Base-by-base conservation (phyloP, 2,329 filamentous ascomycete genomes). In the Elsinoe fawcettii region DNA sequence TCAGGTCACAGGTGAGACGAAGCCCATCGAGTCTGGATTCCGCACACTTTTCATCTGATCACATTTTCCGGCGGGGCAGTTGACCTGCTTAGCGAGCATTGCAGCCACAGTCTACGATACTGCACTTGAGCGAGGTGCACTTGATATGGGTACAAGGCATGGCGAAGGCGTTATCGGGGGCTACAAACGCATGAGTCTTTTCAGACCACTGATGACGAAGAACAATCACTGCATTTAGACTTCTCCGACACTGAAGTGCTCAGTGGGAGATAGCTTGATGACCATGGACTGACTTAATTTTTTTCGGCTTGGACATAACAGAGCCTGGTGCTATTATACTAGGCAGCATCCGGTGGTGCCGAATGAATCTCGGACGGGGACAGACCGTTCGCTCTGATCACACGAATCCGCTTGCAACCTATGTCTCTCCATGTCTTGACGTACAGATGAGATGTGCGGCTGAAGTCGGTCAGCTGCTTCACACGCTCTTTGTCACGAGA, bases 31-130 rank as follows among this genome's bases (percentile, higher is more conserved):
- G 49, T 69, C 66, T 44, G 61, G 61, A 1, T 56, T 72, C 56
- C 64, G 67, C 32, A 72, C 70, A 46, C 68, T 72, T 32, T 71
- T 67, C 62, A 72, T 72, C 39, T 72, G 62, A 69, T 55, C 20
- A 55, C 43, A 55, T 43, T 36, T 25, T 34, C 11, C 20, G 53
- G 30, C 41, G 23, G 53, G 25, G 18, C 34, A 30, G 32, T 36
- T 6, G 9, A 55, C 36, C 30, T 44, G 18, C 22, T 44, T 30
- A 44, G 36, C 41, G 36, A 56, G 39, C 55, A 56, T 49, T 47
- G 43, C 55, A 56, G 55, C 18, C 39, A 46, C 39, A 37, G 43
- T 25, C 25, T 49, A 34, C 34, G 32, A 53, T 20, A 39, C 12
- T 12, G 49, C 49, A 37, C 30, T 39, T 34, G 30, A 53, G 49